Conservation (phyloP, 768 basidiomycete genomes). For the Inosperma sp. region DNA sequence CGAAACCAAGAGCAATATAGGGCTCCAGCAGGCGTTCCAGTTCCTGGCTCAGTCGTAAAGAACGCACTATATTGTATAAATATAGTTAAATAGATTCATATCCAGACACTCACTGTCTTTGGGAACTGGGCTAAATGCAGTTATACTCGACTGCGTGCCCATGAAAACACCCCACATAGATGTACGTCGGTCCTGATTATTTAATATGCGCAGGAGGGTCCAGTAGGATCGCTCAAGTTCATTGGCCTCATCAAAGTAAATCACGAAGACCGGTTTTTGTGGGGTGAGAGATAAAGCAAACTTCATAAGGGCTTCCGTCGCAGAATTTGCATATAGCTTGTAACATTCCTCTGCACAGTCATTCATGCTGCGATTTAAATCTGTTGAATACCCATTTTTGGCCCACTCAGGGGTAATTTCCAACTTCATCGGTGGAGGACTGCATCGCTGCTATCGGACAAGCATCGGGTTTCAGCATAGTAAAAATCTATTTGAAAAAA, state of each 20-base stretch:
- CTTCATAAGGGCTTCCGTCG: neutral
- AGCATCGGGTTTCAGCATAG: neutral
- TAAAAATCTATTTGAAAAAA: neutral
- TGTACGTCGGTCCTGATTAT: neutral
- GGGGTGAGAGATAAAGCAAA: neutral
- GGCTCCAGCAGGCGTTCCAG: constrained; percentile 10
- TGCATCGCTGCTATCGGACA: neutral
- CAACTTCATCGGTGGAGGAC: no score
- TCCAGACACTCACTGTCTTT: neutral
- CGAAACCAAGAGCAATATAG: constrained; percentile 16
- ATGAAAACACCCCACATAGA: constrained; percentile 3
- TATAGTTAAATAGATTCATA: neutral
- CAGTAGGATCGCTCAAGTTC: constrained; percentile 10
- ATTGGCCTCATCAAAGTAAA: constrained; percentile 19
- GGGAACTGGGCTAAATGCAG: neutral
- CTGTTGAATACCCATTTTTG: neutral
- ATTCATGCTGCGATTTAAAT: neutral
- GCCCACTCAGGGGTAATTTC: neutral
- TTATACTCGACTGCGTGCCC: neutral
- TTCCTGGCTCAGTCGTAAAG: constrained; percentile 11
- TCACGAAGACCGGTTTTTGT: constrained; percentile 7
- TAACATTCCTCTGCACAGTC: neutral
- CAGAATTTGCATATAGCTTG: neutral
- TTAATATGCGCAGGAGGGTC: constrained; percentile 12
- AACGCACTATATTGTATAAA: constrained; percentile 10